A percentile compares a stretch with the other conserved stretches of the same genome.
phyloP scores from a whole-genome alignment of 2,329 filamentous ascomycete species.

The Clarireedia monteithiana region DNA sequence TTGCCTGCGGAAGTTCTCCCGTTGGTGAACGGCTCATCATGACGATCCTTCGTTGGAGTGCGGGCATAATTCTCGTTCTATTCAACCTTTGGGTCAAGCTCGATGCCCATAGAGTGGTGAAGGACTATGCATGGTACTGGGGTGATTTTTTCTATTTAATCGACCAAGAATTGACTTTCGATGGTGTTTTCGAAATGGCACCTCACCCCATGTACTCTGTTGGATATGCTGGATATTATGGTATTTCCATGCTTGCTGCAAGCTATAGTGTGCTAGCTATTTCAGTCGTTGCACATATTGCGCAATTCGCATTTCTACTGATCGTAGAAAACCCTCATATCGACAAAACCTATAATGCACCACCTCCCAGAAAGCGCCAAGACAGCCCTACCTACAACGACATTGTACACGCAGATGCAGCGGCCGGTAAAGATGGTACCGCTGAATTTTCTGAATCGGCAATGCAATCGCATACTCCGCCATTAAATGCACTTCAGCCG shows the following conservation, averaged over 20 bases:
- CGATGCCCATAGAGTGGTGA: conserved; percentile 94
- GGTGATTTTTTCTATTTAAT: conserved; percentile 99
- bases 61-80: conserved; percentile 70
- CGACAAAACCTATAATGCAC: conserved; percentile 93
- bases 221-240: conserved; percentile 95
- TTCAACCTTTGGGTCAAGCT: conserved; percentile 99
- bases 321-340: conserved; percentile 96
- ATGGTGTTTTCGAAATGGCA: conserved; percentile 98
- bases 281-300: conserved; percentile 87
- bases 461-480: conserved; percentile 12
- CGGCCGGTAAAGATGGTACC: conserved; percentile 29
- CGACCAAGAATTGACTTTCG: conserved; percentile 95
- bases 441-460: conserved; percentile 15
- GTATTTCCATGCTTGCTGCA: conserved; percentile 94
- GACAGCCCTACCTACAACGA: conserved; percentile 24
- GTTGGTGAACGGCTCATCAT: conserved; percentile 62
- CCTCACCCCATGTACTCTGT: conserved; percentile 99
- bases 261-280: conserved; percentile 98
- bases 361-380: conserved; percentile 56
- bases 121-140: conserved; percentile 99
- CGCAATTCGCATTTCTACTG: conserved; percentile 88
- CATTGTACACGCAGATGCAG: conserved; percentile 31
- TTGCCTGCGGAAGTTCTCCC: conserved; percentile 75
- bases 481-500: conserved; percentile 42
- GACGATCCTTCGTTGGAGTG: conserved; percentile 66